These are phyloP conservation scores for Digitaria exilis DNA, from an alignment of 202 grass and related monocot species.

Conservation along the genomic window DNA sequence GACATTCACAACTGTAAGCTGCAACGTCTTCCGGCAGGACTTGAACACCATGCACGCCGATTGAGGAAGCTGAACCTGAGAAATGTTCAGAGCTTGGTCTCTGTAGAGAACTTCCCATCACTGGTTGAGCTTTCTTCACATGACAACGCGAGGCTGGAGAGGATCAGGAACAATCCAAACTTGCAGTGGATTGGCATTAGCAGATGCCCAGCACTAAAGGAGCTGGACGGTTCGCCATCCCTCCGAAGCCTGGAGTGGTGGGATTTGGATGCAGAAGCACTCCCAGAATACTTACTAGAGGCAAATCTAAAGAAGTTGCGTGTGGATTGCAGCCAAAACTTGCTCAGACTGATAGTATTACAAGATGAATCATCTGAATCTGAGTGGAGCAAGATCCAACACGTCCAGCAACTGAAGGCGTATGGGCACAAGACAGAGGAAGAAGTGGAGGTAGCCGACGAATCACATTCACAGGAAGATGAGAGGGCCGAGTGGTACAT, in stretches of 20 bases:
- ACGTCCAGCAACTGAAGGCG: not conserved
- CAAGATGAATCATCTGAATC: not conserved
- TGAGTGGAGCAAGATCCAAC: constrained; percentile 24
- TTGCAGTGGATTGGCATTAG: not conserved
- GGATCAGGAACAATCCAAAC: not conserved
- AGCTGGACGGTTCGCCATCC: not conserved
- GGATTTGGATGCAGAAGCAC: not conserved
- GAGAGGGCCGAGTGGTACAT: not conserved
- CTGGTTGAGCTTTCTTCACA: not conserved
- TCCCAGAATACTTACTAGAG: not conserved
- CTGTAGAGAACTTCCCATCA: constrained; percentile 6
- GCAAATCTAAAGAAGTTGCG: not conserved
- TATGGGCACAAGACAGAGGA: not conserved
- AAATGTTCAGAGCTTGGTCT: not conserved
- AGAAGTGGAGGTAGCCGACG: not conserved
- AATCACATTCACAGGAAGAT: not conserved
- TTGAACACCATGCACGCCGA: not conserved
- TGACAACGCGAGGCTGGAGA: not conserved
- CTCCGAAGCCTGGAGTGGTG: not conserved
- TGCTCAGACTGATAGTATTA: constrained; percentile 31
- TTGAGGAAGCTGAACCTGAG: not conserved
- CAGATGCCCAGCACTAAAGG: not conserved
- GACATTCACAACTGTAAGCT: accelerated
- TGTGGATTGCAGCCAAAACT: not conserved
- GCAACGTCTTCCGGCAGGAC: not conserved